Percentiles rank a stretch among this genome's conserved stretches.
These are phyloP conservation scores for Malus orientalis DNA, from an alignment of 306 rosid genomes.

Conservation along the genomic window DNA sequence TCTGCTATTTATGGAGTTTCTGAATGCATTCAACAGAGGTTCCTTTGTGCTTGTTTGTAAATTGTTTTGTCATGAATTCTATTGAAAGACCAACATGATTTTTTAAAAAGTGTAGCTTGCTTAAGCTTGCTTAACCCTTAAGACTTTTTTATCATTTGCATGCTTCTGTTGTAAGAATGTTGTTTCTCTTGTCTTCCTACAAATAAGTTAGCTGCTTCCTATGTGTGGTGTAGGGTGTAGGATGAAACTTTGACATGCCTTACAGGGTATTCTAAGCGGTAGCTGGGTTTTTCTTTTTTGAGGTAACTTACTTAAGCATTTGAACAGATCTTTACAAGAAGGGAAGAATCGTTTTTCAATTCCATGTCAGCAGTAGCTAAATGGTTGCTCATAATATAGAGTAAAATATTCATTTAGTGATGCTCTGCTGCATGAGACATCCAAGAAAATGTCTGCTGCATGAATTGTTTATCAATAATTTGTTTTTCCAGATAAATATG, in stretches of 20 bases:
- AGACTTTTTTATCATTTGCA: background rate
- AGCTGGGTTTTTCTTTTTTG: constrained; percentile 2
- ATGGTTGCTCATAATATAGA: background rate
- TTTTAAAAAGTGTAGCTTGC: background rate
- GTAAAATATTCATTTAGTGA: background rate
- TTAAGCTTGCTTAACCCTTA: background rate
- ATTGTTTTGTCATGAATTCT: background rate
- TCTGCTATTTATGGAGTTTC: background rate
- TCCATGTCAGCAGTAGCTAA: background rate
- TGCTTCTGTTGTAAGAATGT: background rate
- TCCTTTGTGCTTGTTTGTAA: background rate
- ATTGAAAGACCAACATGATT: background rate
- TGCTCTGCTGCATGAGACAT: background rate
- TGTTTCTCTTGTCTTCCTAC: background rate
- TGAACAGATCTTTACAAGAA: background rate
- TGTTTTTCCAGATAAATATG: background rate
- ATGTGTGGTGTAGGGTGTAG: constrained; percentile 13
- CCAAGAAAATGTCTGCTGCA: background rate
- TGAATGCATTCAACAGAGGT: background rate
- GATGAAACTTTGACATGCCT: constrained; percentile 13
- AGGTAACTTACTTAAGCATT: constrained; percentile 15
- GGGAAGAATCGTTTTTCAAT: background rate
- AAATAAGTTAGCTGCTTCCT: constrained; percentile 4
- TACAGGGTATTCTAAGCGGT: constrained; percentile 6
- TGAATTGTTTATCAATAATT: background rate